Conservation (phyloP, 2,329 filamentous ascomycete species). For the Beauveria caledonica region DNA sequence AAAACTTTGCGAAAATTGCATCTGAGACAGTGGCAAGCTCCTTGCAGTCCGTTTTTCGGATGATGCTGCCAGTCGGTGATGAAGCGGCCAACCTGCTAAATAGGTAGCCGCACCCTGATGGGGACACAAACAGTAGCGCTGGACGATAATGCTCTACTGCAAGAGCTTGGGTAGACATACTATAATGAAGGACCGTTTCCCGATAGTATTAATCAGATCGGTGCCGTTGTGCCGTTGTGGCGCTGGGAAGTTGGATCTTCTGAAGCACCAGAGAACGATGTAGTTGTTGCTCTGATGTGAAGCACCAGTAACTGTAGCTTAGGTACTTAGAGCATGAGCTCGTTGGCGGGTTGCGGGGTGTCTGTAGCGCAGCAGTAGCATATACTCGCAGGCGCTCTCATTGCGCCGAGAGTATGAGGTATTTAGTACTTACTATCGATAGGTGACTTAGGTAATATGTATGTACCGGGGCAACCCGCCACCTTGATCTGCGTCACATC, state of each 20-base stretch:
- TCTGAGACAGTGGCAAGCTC: neutral
- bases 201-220: neutral
- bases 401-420: neutral
- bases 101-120: constrained; percentile 3
- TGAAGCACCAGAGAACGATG: neutral
- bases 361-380: neutral
- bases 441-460: constrained; percentile 12
- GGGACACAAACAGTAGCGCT: neutral
- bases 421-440: neutral
- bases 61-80: neutral
- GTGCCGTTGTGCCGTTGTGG: neutral
- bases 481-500: constrained; percentile 13
- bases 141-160: neutral
- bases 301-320: neutral
- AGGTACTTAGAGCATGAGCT: neutral
- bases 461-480: constrained; percentile 13
- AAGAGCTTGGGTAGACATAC: neutral
- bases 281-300: neutral
- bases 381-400: neutral
- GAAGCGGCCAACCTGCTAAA: neutral
- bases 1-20: neutral
- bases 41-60: neutral
- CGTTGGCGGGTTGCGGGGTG: constrained; percentile 3
- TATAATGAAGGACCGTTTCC: neutral
- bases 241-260: neutral